Evolutionary conservation across 768 basidiomycete genomes (phyloP).

Genomic region (Termitomyces sp.): DNA sequence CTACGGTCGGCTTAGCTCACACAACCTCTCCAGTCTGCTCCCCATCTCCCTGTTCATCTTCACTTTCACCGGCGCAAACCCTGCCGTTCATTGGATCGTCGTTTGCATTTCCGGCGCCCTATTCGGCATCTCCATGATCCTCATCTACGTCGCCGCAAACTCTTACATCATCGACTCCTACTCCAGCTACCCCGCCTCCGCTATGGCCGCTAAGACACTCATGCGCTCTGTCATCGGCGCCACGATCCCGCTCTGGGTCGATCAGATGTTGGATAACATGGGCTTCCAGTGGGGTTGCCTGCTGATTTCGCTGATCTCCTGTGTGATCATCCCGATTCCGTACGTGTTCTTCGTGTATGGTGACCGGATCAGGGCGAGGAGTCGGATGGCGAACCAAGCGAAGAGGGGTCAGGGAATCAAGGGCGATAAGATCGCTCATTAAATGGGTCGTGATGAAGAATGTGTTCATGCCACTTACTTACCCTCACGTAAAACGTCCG

Average conservation of each 20-base stretch:
- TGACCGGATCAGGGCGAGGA: constrained; percentile 32
- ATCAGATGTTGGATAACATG: constrained; percentile 39
- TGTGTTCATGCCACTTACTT: not conserved
- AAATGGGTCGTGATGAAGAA: not conserved
- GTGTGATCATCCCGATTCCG: constrained; percentile 33
- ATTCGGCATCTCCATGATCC: constrained; percentile 39
- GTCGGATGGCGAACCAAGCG: constrained; percentile 6
- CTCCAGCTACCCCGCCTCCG: constrained; percentile 38
- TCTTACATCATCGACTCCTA: constrained; percentile 44
- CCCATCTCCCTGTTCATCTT: constrained; percentile 40
- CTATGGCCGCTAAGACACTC: constrained; percentile 43
- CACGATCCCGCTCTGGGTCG: constrained; percentile 36
- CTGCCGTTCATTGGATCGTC: constrained; percentile 34
- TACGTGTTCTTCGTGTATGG: constrained; percentile 40
- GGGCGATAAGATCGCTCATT: not conserved
- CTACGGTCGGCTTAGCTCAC: not conserved
- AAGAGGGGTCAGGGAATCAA: constrained; percentile 2
- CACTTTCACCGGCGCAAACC: constrained; percentile 39
- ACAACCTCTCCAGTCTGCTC: constrained; percentile 21
- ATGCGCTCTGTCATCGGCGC: constrained; percentile 35
- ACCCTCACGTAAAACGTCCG: not conserved
- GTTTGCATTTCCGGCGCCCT: constrained; percentile 31
- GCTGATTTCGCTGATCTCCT: constrained; percentile 29
- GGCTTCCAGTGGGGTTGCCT: constrained; percentile 38
- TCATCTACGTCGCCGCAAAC: constrained; percentile 40